Conservation (phyloP, 179 eudicot genomes). For the Spinacia oleracea region DNA sequence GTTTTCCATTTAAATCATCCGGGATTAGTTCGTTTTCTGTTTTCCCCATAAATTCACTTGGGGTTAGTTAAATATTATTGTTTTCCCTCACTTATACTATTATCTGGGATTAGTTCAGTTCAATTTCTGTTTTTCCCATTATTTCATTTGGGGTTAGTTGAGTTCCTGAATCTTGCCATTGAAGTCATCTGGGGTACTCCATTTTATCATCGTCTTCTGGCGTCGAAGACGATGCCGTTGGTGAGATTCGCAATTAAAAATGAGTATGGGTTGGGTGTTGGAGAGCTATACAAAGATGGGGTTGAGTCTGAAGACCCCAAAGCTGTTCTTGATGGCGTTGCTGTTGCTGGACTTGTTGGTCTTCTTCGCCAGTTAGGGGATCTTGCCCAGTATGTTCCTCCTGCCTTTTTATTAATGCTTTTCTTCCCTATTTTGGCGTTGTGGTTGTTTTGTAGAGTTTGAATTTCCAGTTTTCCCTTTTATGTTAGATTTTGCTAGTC, state of each 20-base stretch:
- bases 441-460: not conserved
- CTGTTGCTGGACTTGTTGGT: constrained; percentile 94
- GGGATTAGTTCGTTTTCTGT: not conserved
- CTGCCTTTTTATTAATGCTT: not conserved
- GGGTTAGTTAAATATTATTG: not conserved
- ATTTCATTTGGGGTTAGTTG: not conserved
- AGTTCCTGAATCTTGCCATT: constrained; percentile 8
- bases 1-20: not conserved
- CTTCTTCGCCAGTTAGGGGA: constrained; percentile 96
- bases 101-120: not conserved
- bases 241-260: constrained; percentile 71
- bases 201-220: not conserved
- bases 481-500: not conserved
- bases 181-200: constrained; percentile 3
- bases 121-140: not conserved
- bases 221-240: constrained; percentile 59
- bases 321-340: constrained; percentile 79
- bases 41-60: not conserved
- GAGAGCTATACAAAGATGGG: constrained; percentile 65
- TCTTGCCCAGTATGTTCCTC: constrained; percentile 73
- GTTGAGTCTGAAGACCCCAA: constrained; percentile 74
- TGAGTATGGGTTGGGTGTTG: constrained; percentile 71
- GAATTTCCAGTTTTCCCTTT: not conserved
- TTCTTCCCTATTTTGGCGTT: not conserved
- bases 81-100: too few species aligned